Evolutionary conservation across 768 basidiomycete species (phyloP), one percentile per base, ranked within the genome.

Genomic region (Boletus subcaerulescens): DNA sequence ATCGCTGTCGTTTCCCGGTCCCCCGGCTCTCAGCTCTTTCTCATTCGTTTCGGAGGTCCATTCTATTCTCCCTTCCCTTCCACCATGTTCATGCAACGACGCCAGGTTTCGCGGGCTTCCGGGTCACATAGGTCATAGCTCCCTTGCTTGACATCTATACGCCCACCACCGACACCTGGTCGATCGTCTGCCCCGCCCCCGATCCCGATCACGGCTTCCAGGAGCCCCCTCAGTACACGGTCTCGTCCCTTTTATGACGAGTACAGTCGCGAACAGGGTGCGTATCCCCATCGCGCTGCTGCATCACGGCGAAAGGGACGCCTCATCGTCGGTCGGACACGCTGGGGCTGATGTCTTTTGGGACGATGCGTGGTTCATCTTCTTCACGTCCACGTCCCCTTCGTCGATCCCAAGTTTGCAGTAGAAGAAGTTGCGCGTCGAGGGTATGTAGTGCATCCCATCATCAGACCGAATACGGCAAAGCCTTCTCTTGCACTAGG

Each of bases 331-430:
- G 2, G 55, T 73, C 5, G 76, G 76, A 3, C 76, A 77, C 48
- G 72, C 68, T 0, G 74, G 74, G 1, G 77, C 74, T 0, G 76
- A 74, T 0, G 51, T 60, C n/a, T 79, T 79, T 63, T 71, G 72
- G 66, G 63, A 69, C 22, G 76, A 78, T 36, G 66, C 66, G 3
- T 77, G 74, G 75, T 50, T 22, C 22, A 3, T 22, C 22, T 2
- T 22, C 2, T 22, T 4, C 31, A 11, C 11, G 9, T 4, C 18
- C 15, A 3, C 20, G 22, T 22, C 22, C 22, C 22, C 22, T 5
- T 9, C 39, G 0, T 29, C 15, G 8, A 8, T 20, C 10, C 15
- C 20, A 1, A 38, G 31, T 8, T 57, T 70, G 56, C 50, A 50
- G 22, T 22, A 3, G 22, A 22, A 22, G 22, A 22, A 22, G 22